A percentile compares a stretch with the other conserved stretches of the same genome.
These are phyloP conservation scores for Grigorovia yakushimaensis DNA, from an alignment of 805 yeast species.

Conservation along the genomic window DNA sequence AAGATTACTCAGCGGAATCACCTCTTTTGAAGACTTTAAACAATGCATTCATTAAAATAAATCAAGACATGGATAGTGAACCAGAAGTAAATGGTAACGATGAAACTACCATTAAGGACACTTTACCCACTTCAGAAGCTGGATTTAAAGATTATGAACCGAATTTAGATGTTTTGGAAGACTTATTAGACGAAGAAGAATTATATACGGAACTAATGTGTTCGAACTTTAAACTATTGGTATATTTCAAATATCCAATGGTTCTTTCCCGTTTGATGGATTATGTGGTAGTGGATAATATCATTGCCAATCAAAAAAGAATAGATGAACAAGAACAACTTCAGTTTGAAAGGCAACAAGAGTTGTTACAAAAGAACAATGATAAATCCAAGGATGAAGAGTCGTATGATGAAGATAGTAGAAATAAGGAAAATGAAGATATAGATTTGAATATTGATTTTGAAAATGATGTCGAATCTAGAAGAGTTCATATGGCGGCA, in stretches of 20 bases:
- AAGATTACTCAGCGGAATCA: constrained; percentile 46
- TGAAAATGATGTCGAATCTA: constrained; percentile 29
- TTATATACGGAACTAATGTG: constrained; percentile 62
- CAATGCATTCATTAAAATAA: constrained; percentile 27
- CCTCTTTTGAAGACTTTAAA: constrained; percentile 41
- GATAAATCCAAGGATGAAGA: constrained; percentile 7
- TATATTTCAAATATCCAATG: constrained; percentile 70
- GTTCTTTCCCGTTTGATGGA: constrained; percentile 60
- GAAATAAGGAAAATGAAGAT: constrained; percentile 18
- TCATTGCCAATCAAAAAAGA: constrained; percentile 5
- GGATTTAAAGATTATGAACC: constrained; percentile 32
- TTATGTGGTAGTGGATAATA: constrained; percentile 38
- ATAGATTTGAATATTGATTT: constrained; percentile 30
- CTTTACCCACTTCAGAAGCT: constrained; percentile 27
- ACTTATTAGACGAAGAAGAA: constrained; percentile 65
- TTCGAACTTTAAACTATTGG: constrained; percentile 66
- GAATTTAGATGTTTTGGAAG: constrained; percentile 38
- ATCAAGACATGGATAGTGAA: constrained; percentile 3
- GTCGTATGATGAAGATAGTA: no score
- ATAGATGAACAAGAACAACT: constrained; percentile 3
- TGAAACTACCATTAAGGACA: constrained; percentile 20
- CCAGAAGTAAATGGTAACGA: constrained; percentile 7
- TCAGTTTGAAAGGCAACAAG: background rate
- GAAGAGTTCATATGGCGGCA: constrained; percentile 64
- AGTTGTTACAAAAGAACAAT: background rate